Percentiles rank a stretch among this genome's conserved stretches.
Evolutionary conservation across 495 filamentous ascomycete genomes (phyloP).

Genomic region (Lineolata rhizophorae): DNA sequence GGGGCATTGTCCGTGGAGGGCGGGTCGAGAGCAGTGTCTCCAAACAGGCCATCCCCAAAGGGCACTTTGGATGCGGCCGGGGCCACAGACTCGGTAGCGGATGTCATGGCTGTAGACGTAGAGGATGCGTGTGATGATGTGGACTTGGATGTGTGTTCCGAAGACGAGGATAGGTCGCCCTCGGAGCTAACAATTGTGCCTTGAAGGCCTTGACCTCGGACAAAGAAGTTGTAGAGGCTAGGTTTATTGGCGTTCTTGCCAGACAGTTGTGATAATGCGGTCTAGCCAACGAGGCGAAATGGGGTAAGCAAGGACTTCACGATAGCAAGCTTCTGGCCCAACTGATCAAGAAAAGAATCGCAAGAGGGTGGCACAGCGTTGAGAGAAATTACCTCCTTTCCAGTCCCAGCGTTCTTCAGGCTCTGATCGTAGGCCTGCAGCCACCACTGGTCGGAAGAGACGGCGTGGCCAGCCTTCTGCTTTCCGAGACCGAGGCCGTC

Average conservation of each 20-base stretch:
- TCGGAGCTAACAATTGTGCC: conserved; percentile 30
- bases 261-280: conserved; percentile 13
- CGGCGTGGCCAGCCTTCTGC: conserved; percentile 13
- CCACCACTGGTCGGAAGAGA: conserved; percentile 23
- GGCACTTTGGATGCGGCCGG: background rate
- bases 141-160: background rate
- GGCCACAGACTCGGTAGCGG: background rate
- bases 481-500: conserved; percentile 19
- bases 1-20: no score
- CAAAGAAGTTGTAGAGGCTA: conserved; percentile 65
- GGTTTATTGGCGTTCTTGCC: conserved; percentile 16
- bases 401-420: conserved; percentile 17
- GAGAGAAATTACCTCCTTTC: conserved; percentile 8
- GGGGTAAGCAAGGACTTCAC: no score
- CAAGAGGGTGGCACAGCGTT: background rate
- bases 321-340: background rate
- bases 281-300: no score
- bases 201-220: conserved; percentile 46
- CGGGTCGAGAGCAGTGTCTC: no score
- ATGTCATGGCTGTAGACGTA: background rate
- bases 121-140: background rate
- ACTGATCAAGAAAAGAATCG: background rate
- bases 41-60: background rate
- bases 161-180: background rate
- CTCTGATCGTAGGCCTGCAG: conserved; percentile 19